phyloP scores from a whole-genome alignment of 2,329 filamentous ascomycete species.

The Colletotrichum chrysophilum region DNA sequence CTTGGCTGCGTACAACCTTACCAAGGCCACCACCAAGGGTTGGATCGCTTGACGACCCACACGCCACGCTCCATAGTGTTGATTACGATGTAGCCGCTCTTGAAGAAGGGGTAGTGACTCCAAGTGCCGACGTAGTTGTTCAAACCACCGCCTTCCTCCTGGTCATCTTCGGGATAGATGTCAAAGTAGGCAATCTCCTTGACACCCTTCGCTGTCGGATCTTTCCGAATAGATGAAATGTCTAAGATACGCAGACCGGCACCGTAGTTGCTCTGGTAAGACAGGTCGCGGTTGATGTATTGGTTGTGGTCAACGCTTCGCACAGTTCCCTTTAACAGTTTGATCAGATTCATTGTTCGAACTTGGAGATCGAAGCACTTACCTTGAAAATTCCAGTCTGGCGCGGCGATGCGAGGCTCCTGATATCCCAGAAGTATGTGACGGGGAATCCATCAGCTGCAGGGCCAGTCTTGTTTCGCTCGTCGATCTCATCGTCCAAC shows the following conservation, averaged over 20 bases:
- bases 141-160: constrained; percentile 13
- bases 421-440: constrained; percentile 58
- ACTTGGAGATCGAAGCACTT: fast-evolving
- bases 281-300: constrained; percentile 47
- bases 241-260: constrained; percentile 49
- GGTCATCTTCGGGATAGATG: constrained; percentile 20
- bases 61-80: constrained; percentile 54
- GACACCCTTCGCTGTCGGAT: constrained; percentile 49
- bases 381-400: not conserved
- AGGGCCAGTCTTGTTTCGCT: constrained; percentile 42
- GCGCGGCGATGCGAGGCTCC: constrained; percentile 31
- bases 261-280: constrained; percentile 56
- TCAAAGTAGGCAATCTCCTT: constrained; percentile 36
- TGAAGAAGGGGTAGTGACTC: constrained; percentile 48
- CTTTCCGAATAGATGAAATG: constrained; percentile 36
- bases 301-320: constrained; percentile 54
- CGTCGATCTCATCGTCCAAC: constrained; percentile 59
- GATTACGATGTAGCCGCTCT: constrained; percentile 43
- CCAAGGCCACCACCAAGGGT: constrained; percentile 16
- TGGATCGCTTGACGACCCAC: constrained; percentile 37
- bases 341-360: constrained; percentile 32
- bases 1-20: not conserved
- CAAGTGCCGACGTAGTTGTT: constrained; percentile 47
- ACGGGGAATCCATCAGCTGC: constrained; percentile 48
- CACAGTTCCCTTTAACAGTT: constrained; percentile 43